Conservation (phyloP, 2,329 filamentous ascomycete species). For the Teratosphaeria viscida region DNA sequence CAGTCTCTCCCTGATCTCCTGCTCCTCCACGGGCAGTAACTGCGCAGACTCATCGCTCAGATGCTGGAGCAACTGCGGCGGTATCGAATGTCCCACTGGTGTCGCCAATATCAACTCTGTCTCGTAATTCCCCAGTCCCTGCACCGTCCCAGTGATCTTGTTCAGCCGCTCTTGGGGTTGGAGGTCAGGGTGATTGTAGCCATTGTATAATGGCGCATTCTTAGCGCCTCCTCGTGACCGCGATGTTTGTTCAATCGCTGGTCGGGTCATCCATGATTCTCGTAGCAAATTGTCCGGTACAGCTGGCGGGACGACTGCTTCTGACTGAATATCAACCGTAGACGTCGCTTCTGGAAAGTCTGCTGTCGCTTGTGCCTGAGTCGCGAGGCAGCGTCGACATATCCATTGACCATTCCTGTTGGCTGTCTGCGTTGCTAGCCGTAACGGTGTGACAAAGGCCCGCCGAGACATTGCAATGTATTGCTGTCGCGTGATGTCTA, state of each 20-base stretch:
- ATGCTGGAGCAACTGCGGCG: slow-evolving; percentile 15
- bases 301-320: not conserved
- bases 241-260: not conserved
- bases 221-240: not conserved
- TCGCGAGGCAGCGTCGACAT: slow-evolving; percentile 23
- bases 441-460: slow-evolving; percentile 15
- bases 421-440: slow-evolving; percentile 7
- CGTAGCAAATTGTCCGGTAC: not conserved
- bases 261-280: not conserved
- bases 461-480: slow-evolving; percentile 16
- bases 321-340: not conserved
- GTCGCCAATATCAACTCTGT: slow-evolving; percentile 16
- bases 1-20: slow-evolving; percentile 14
- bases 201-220: not conserved
- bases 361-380: slow-evolving; percentile 1
- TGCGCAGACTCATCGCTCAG: slow-evolving; percentile 3
- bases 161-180: not conserved
- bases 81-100: slow-evolving; percentile 12
- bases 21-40: slow-evolving; percentile 15
- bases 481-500: slow-evolving; percentile 4
- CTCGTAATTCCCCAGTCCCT: slow-evolving; percentile 8
- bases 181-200: not conserved
- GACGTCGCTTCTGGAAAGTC: not conserved
- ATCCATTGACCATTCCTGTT: slow-evolving; percentile 16
- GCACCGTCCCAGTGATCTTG: not conserved